Percentiles rank a stretch among this genome's conserved stretches.
These are phyloP conservation scores for Paramecium primaurelia DNA, from an alignment of 73 alveolate genomes.

Conservation along the genomic window DNA sequence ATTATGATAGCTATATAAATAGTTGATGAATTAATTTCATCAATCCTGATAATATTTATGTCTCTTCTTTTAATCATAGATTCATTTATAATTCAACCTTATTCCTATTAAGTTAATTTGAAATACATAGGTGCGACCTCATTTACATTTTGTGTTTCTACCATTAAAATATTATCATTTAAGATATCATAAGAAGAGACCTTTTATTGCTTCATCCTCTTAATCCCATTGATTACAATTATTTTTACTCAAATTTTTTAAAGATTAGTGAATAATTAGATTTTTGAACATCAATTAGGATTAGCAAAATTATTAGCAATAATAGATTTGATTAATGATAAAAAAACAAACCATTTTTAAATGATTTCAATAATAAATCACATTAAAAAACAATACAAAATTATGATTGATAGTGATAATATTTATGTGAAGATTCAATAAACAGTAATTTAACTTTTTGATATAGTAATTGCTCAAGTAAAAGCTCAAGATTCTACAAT, in stretches of 20 bases:
- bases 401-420: neutral
- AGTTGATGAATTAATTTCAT: neutral
- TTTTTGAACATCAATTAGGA: neutral
- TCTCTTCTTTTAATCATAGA: neutral
- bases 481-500: neutral
- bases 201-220: neutral
- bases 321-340: neutral
- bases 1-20: neutral
- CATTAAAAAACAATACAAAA: neutral
- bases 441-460: neutral
- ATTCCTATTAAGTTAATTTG: neutral
- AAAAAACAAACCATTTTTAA: neutral
- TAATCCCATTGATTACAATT: neutral
- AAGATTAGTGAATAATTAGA: neutral
- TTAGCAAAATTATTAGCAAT: neutral
- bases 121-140: neutral
- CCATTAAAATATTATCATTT: neutral
- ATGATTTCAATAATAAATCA: neutral
- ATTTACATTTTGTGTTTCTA: neutral
- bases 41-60: neutral
- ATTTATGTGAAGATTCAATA: neutral
- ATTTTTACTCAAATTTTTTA: neutral
- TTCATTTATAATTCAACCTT: neutral
- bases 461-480: neutral
- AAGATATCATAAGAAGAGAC: neutral